These are phyloP conservation scores for Verticillium zaregamsianum DNA, from an alignment of 2,329 filamentous ascomycete genomes.

Conservation along the genomic window DNA sequence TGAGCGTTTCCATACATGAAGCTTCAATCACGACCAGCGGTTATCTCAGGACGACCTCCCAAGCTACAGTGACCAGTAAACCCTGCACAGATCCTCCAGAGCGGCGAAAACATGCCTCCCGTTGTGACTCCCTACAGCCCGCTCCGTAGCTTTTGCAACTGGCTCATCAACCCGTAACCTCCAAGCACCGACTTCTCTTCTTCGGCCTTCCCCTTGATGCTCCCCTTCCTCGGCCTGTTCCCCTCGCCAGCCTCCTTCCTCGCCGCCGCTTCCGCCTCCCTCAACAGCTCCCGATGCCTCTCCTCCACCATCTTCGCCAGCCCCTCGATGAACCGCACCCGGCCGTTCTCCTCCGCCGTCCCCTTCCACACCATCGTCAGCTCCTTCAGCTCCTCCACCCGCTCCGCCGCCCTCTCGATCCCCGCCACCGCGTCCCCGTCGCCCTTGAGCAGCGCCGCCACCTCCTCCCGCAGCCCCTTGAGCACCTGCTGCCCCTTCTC, in stretches of 20 bases:
- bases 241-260: slow-evolving; percentile 28
- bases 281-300: slow-evolving; percentile 48
- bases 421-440: slow-evolving; percentile 57
- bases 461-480: slow-evolving; percentile 65
- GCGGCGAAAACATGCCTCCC: not conserved
- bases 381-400: slow-evolving; percentile 73
- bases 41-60: no score
- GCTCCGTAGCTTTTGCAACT: slow-evolving; percentile 56
- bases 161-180: slow-evolving; percentile 58
- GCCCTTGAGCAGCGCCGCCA: slow-evolving; percentile 56
- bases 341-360: slow-evolving; percentile 89
- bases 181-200: slow-evolving; percentile 41
- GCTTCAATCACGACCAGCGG: no score
- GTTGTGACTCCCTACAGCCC: slow-evolving; percentile 34
- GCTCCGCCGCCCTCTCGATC: slow-evolving; percentile 66
- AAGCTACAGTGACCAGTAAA: no score
- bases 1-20: no score
- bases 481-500: slow-evolving; percentile 84
- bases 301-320: slow-evolving; percentile 83
- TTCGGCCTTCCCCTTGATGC: slow-evolving; percentile 22
- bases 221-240: slow-evolving; percentile 30
- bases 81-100: no score
- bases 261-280: slow-evolving; percentile 43
- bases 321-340: slow-evolving; percentile 75
- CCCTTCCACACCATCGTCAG: slow-evolving; percentile 85